Conservation (phyloP, 2,329 filamentous ascomycete genomes). For the Talaromyces rugulosus region DNA sequence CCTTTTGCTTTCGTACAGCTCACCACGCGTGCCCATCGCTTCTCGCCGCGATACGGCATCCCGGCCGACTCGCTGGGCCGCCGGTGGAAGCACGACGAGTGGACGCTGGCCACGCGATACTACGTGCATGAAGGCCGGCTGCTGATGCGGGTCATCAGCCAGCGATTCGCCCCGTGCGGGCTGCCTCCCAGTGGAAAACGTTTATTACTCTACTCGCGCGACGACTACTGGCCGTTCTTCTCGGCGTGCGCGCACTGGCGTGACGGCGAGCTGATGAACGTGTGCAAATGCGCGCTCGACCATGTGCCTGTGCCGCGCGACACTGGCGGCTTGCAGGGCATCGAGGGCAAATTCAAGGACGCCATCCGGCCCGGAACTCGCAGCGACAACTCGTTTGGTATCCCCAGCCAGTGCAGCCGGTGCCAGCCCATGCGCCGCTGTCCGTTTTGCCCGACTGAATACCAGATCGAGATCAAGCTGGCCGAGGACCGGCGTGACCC, state of each 20-base stretch:
- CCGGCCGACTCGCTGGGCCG: conserved; percentile 44
- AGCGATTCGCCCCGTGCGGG: conserved; percentile 48
- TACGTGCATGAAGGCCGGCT: conserved; percentile 52
- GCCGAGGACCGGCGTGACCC: conserved; percentile 51
- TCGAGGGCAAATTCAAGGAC: conserved; percentile 42
- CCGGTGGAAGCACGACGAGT: conserved; percentile 53
- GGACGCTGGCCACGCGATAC: conserved; percentile 55
- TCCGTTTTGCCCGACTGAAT: conserved; percentile 60
- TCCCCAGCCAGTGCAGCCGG: conserved; percentile 47
- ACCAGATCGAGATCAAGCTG: conserved; percentile 57
- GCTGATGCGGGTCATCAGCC: conserved; percentile 55
- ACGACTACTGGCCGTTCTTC: conserved; percentile 61
- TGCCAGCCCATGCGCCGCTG: conserved; percentile 59
- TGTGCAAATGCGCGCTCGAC: conserved; percentile 58
- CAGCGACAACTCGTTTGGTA: conserved; percentile 38
- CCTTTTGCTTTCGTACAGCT: conserved; percentile 59
- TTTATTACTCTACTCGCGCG: conserved; percentile 55
- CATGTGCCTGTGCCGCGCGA: conserved; percentile 50
- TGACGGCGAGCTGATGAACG: conserved; percentile 56
- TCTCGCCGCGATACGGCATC: conserved; percentile 45
- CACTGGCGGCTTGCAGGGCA: conserved; percentile 35
- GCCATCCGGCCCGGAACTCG: conserved; percentile 16
- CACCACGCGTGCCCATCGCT: conserved; percentile 47
- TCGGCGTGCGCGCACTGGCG: conserved; percentile 60
- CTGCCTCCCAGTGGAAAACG: conserved; percentile 51